Evolutionary conservation across 768 basidiomycete species (phyloP).

Genomic region (Phanerochaete sordida): DNA sequence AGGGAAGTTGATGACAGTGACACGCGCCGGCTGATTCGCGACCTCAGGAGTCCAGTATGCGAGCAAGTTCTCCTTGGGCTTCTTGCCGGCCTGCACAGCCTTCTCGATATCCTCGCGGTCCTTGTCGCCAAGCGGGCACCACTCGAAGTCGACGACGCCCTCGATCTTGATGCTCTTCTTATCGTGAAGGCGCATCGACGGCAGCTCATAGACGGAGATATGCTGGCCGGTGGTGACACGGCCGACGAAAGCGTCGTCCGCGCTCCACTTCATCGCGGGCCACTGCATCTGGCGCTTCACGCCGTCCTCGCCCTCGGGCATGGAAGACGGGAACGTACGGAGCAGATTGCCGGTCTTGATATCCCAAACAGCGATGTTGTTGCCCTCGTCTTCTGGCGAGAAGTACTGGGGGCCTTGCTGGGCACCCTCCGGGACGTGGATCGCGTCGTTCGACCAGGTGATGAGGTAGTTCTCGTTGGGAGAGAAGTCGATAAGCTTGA

Average conservation of each 20-base stretch:
- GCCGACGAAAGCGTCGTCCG: conserved; percentile 93
- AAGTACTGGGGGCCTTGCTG: conserved; percentile 82
- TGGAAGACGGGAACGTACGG: conserved; percentile 80
- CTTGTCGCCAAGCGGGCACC: conserved; percentile 91
- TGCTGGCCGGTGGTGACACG: conserved; percentile 86
- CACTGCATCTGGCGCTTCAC: conserved; percentile 85
- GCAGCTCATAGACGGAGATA: conserved; percentile 96
- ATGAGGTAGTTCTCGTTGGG: conserved; percentile 95
- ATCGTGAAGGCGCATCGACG: conserved; percentile 88
- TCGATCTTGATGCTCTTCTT: conserved; percentile 98
- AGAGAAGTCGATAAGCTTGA: conserved; percentile 95
- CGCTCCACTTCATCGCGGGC: conserved; percentile 96
- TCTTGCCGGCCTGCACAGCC: conserved; percentile 44
- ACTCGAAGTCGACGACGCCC: conserved; percentile 97
- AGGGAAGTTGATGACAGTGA: conserved; percentile 90
- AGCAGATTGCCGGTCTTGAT: conserved; percentile 90
- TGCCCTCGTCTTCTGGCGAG: conserved; percentile 93
- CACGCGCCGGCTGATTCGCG: conserved; percentile 92
- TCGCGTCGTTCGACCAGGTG: conserved; percentile 95
- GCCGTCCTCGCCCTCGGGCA: conserved; percentile 53
- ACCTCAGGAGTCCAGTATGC: conserved; percentile 99
- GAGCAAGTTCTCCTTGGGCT: conserved; percentile 84
- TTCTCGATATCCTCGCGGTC: conserved; percentile 73
- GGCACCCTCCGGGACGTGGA: conserved; percentile 78
- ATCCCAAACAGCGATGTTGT: conserved; percentile 98